Base-by-base conservation (phyloP, 2,329 filamentous ascomycete genomes). In the Claviceps sp. region DNA sequence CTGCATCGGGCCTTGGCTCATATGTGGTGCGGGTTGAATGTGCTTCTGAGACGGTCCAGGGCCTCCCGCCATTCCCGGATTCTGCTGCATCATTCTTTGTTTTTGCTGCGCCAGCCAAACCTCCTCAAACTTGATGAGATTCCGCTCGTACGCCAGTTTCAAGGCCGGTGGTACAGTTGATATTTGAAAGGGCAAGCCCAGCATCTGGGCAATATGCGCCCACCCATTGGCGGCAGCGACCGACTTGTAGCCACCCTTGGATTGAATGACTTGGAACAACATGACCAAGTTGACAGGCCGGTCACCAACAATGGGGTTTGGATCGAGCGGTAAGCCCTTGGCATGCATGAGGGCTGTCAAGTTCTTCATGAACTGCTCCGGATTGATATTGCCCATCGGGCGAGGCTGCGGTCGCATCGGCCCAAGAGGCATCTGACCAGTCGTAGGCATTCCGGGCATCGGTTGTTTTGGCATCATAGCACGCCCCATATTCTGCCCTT, bases 181-280 rank as follows among this genome's bases (percentile, higher is more conserved):
- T 51, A 79, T 70, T 56, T 87, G 84, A 50, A 76, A 73, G 0
- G 77, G 77, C 47, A 88, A 80, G 4, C 78, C 76, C 48, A 89
- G 65, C 34, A 76, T 70, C 53, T 81, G 78, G 1, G 87, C 83
- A 51, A 96, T 74, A 48, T 81, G 77, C 1, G 75, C 73, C 93
- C 93, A 97, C 53, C 76, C 74, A 56, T 88, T 87, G 24, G 74
- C 73, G 24, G 78, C 76, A 0, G 81, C 84, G 3, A 94, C 81
- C 55, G 77, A 80, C 59, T 85, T 86, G 52, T 85, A 93, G 5
- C 89, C 89, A 24, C 87, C 87, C 60, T 86, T 90, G 58, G 84
- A 78, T 46, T 70, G 67, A 1, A 95, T 87, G 0, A 80, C 73
- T 55, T 84, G 80, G 65, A 94, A 97, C 3, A 97, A 73, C 55